These are phyloP conservation scores for Raffaelea arxii DNA, from an alignment of 2,329 filamentous ascomycete genomes.

Conservation along the genomic window DNA sequence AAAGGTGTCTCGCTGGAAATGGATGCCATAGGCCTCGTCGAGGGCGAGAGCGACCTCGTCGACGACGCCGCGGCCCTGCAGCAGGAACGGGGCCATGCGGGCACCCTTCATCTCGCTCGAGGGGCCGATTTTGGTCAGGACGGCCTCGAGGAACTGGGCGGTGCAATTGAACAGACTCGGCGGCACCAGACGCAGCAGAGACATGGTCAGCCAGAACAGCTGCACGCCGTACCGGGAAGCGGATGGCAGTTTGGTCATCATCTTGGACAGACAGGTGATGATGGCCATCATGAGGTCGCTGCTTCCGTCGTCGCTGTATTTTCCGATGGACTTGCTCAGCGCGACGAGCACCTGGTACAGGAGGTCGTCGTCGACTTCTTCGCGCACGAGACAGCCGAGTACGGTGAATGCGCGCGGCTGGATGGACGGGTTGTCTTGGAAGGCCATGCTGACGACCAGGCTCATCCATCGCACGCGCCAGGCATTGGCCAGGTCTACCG, in stretches of 20 bases:
- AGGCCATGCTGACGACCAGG: conserved; percentile 60
- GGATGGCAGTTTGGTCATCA: conserved; percentile 59
- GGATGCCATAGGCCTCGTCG: conserved; percentile 56
- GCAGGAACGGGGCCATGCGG: conserved; percentile 47
- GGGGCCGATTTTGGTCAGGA: conserved; percentile 53
- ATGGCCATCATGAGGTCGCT: conserved; percentile 62
- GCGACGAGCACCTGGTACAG: conserved; percentile 63
- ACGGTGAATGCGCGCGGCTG: conserved; percentile 61
- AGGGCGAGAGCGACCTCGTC: conserved; percentile 53
- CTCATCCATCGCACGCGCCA: conserved; percentile 69
- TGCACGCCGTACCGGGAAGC: conserved; percentile 59
- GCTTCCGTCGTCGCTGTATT: conserved; percentile 44
- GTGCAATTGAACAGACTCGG: conserved; percentile 55
- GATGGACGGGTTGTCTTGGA: conserved; percentile 63
- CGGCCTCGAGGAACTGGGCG: conserved; percentile 54
- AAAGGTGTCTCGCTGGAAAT: conserved; percentile 55
- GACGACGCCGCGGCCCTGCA: conserved; percentile 50
- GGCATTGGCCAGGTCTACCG: conserved; percentile 54
- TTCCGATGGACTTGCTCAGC: conserved; percentile 52
- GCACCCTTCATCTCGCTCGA: conserved; percentile 49
- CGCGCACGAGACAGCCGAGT: conserved; percentile 61
- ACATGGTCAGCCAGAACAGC: conserved; percentile 61
- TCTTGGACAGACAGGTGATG: conserved; percentile 56
- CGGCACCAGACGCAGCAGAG: conserved; percentile 54
- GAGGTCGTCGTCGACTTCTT: conserved; percentile 62